Percentiles rank a stretch among this genome's conserved stretches.
phyloP scores from a whole-genome alignment of 148 eudicot species.

The Chenopodium suecicum region DNA sequence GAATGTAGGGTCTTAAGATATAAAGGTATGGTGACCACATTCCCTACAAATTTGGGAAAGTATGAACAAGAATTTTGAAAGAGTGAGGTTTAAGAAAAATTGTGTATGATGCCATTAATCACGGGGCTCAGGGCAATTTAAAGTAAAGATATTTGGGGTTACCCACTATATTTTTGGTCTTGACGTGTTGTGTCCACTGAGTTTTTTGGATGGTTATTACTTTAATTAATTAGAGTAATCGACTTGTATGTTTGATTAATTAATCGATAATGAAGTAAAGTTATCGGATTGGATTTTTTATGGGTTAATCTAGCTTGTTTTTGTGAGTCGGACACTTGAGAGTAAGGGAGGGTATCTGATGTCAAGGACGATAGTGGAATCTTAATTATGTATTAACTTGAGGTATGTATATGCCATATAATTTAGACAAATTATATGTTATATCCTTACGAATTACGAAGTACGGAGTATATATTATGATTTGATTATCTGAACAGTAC shows the following conservation, averaged over 20 bases:
- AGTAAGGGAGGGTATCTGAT: too few species aligned
- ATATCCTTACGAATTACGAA: too few species aligned
- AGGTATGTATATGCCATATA: too few species aligned
- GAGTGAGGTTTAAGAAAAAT: constrained; percentile 23
- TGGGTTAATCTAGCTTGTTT: too few species aligned
- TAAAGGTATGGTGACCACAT: constrained; percentile 13
- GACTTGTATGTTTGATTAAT: background rate
- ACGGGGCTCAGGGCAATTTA: constrained; percentile 18
- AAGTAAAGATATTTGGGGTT: background rate
- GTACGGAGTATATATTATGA: too few species aligned
- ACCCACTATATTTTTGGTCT: constrained; percentile 16
- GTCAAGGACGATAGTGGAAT: too few species aligned
- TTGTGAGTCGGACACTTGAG: background rate
- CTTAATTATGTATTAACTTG: too few species aligned
- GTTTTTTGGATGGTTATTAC: background rate
- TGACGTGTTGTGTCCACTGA: constrained; percentile 20
- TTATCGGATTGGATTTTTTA: too few species aligned
- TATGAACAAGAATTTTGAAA: background rate
- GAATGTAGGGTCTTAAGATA: constrained; percentile 10
- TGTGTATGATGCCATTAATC: constrained; percentile 22
- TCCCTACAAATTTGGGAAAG: constrained; percentile 19
- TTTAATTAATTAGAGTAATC: background rate
- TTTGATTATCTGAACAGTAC: too few species aligned
- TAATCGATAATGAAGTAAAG: too few species aligned
- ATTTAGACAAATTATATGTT: too few species aligned